Conservation (phyloP, 805 yeast species). For the Blastobotrys chiropterorum region DNA sequence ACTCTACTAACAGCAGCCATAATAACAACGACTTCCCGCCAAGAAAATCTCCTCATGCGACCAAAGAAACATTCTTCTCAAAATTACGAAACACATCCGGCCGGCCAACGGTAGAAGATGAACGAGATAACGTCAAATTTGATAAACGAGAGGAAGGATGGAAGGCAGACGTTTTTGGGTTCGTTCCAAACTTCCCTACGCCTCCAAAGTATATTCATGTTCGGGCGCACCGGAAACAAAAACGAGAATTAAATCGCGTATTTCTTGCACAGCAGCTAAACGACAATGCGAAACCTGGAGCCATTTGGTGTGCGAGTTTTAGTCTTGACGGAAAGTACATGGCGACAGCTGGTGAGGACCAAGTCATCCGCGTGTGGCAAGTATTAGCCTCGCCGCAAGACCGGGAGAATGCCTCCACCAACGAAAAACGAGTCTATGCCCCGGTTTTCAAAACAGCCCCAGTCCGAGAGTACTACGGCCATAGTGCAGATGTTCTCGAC, state of each 20-base stretch:
- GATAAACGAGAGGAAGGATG: constrained; percentile 27
- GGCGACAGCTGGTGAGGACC: constrained; percentile 80
- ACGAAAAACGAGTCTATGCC: constrained; percentile 39
- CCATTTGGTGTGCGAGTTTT: constrained; percentile 72
- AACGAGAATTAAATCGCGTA: constrained; percentile 26
- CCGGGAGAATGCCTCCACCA: constrained; percentile 32
- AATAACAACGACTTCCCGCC: neutral
- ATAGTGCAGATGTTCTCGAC: constrained; percentile 62
- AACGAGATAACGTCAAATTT: constrained; percentile 4
- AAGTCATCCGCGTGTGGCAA: constrained; percentile 66
- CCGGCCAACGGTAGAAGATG: constrained; percentile 20
- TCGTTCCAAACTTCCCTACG: constrained; percentile 23
- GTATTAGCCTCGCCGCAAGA: constrained; percentile 70
- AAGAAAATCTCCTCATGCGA: neutral
- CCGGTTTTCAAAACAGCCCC: constrained; percentile 77
- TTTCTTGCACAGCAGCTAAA: constrained; percentile 33
- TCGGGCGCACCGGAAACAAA: constrained; percentile 27
- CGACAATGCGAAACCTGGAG: constrained; percentile 26
- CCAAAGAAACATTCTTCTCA: constrained; percentile 13
- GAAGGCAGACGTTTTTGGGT: constrained; percentile 27
- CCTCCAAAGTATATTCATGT: constrained; percentile 31
- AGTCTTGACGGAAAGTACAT: constrained; percentile 73
- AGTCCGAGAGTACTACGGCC: constrained; percentile 54
- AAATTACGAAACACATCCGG: constrained; percentile 17
- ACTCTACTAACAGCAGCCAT: neutral